A percentile compares a stretch with the other conserved stretches of the same genome.
These are phyloP conservation scores for Picochlorum costavermella DNA, from an alignment of 139 green algal species.

Conservation along the genomic window DNA sequence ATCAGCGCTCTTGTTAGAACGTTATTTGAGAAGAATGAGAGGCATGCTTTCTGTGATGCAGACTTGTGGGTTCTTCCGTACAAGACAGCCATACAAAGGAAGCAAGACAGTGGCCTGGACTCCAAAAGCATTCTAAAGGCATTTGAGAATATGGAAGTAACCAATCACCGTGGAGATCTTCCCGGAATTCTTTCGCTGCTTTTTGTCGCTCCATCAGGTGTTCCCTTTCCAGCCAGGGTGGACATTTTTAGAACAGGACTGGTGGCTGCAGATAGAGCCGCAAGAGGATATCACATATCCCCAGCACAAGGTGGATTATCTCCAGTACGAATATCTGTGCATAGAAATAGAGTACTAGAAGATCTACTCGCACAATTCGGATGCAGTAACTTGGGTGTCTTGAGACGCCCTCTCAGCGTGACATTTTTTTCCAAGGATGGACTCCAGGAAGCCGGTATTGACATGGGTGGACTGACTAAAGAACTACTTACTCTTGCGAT, in stretches of 20 bases:
- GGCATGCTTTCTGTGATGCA: constrained; percentile 61
- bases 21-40: constrained; percentile 72
- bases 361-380: constrained; percentile 31
- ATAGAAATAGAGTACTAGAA: constrained; percentile 37
- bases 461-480: constrained; percentile 76
- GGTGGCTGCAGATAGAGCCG: constrained; percentile 43
- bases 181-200: constrained; percentile 39
- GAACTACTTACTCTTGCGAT: constrained; percentile 52
- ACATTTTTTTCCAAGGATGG: constrained; percentile 62
- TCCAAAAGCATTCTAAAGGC: no score
- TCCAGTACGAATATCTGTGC: constrained; percentile 33
- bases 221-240: no score
- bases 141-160: neutral
- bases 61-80: constrained; percentile 79
- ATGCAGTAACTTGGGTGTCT: constrained; percentile 12
- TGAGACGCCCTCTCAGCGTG: constrained; percentile 58
- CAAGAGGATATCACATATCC: constrained; percentile 29
- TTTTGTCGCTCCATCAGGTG: no score
- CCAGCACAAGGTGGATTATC: constrained; percentile 34
- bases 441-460: constrained; percentile 62
- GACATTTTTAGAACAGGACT: constrained; percentile 29
- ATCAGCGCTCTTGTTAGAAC: constrained; percentile 7
- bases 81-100: constrained; percentile 5
- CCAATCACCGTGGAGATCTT: constrained; percentile 19
- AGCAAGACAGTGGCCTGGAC: neutral